Percentiles rank a stretch among this genome's conserved stretches.
These are phyloP conservation scores for Didymellaceae sp. DNA, from an alignment of 2,329 filamentous ascomycete genomes.

Conservation along the genomic window DNA sequence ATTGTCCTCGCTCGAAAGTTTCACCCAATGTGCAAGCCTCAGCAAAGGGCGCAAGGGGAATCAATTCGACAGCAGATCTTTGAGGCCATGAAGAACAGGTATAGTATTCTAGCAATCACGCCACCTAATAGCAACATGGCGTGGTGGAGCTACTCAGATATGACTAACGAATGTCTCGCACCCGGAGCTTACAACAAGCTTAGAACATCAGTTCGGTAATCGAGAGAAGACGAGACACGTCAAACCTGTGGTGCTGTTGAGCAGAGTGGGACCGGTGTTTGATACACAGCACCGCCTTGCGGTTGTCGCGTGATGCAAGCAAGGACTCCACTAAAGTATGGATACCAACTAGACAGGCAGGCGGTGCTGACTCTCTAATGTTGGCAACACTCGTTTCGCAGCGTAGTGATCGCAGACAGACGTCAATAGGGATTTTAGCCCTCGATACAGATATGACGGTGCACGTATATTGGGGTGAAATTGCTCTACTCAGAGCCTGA, in stretches of 20 bases:
- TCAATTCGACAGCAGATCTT: background rate
- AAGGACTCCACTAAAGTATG: constrained; percentile 4
- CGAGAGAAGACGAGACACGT: constrained; percentile 1
- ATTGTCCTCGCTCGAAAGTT: constrained; percentile 4
- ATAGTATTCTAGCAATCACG: too few species aligned
- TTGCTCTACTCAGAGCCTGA: background rate
- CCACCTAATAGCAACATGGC: too few species aligned
- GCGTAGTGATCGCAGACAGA: background rate
- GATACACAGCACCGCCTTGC: constrained; percentile 6
- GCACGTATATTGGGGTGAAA: background rate
- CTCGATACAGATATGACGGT: background rate
- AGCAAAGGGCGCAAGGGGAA: background rate
- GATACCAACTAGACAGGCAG: background rate
- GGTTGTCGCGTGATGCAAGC: constrained; percentile 10
- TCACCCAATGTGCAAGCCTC: constrained; percentile 1
- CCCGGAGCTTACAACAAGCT: background rate
- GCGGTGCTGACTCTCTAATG: background rate
- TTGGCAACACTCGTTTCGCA: background rate
- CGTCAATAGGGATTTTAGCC: background rate
- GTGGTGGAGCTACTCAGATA: background rate
- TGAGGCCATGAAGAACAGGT: too few species aligned
- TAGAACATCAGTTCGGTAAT: background rate
- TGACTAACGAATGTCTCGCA: background rate
- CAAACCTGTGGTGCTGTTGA: background rate
- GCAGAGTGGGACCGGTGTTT: constrained; percentile 9